Base-by-base conservation (phyloP, 768 basidiomycete genomes). In the Serpula lacrymans region DNA sequence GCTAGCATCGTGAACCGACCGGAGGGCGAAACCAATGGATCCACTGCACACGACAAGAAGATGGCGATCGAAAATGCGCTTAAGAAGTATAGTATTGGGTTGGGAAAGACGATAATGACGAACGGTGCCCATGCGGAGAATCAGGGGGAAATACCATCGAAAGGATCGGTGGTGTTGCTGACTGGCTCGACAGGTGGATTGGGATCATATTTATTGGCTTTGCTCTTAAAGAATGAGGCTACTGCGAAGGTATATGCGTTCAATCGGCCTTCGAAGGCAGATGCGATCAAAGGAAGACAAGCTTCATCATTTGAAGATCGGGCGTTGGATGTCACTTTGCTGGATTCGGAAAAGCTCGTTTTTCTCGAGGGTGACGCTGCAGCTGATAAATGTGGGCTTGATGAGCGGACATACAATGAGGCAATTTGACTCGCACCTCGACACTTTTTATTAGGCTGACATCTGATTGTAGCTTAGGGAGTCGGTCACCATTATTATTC, bases 131-230 rank as follows among this genome's bases (percentile, higher is more conserved):
- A 11, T 2, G 3, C 21, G 20, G 24, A 35, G 11, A 21, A 27
- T 34, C 38, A 1, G 35, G 39, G 8, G 46, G 30, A 18, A 4
- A 1, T 2, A 17, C 10, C 0, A 27, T 35, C 10, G 40, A 29
- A 1, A 41, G 37, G 1, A 34, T 51, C 5, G n/a, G 51, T 58
- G 5, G 57, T 68, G 4, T 55, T 71, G 1, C 45, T 72, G 24
- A 72, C 71, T 3, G 70, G 71, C 11, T 65, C 69, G 1, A 72
- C 71, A 5, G 71, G 70, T 7, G 62, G 60, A 8, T 56, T 72
- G 1, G 70, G 71, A 12, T 62, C 66, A 2, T 60, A 64, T 35
- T 36, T 68, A 12, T 49, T 72, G 22, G 52, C 57, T 0, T 41
- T 39, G 3, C 53, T 69, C 10, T 43, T 67, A 18, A 29, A 48